phyloP scores from a whole-genome alignment of 768 basidiomycete genomes.

The Antrodiella citrinella region DNA sequence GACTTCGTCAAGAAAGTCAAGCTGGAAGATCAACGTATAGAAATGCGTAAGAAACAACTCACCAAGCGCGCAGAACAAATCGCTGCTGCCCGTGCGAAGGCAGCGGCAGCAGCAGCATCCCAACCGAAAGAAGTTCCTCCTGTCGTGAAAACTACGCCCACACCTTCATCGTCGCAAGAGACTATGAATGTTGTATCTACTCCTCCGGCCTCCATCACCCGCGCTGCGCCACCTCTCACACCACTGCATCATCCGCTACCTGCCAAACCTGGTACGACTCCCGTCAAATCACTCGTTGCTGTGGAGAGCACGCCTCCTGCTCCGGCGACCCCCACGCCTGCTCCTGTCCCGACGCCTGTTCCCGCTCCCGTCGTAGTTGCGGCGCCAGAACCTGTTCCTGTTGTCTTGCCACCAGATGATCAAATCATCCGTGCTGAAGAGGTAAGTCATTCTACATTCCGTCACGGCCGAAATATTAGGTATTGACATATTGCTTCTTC shows the following conservation, averaged over 20 bases:
- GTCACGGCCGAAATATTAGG: not conserved
- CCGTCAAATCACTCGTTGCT: constrained; percentile 16
- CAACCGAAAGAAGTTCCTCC: constrained; percentile 25
- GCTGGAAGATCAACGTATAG: constrained; percentile 56
- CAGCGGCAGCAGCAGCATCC: constrained; percentile 14
- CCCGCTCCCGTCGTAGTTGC: constrained; percentile 12
- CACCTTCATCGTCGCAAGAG: constrained; percentile 13
- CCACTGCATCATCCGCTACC: constrained; percentile 65
- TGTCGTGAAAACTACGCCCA: constrained; percentile 8
- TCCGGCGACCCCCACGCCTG: constrained; percentile 20
- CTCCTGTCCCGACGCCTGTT: constrained; percentile 22
- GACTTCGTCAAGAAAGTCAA: constrained; percentile 68
- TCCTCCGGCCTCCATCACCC: constrained; percentile 1
- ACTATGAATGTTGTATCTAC: not conserved
- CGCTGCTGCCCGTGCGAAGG: constrained; percentile 35
- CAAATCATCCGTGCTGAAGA: constrained; percentile 56
- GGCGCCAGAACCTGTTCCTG: constrained; percentile 12
- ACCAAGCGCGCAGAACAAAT: constrained; percentile 29
- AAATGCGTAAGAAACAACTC: constrained; percentile 36
- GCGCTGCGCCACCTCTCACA: constrained; percentile 14
- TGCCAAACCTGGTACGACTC: constrained; percentile 50
- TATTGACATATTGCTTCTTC: constrained; percentile 4
- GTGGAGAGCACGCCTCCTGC: constrained; percentile 5
- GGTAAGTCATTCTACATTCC: constrained; percentile 27
- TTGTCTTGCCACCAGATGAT: constrained; percentile 31